A percentile compares a stretch with the other conserved stretches of the same genome.
These are phyloP conservation scores for Tieghemiomyces parasiticus DNA, from an alignment of 192 early-diverging fungal genomes.

Conservation along the genomic window DNA sequence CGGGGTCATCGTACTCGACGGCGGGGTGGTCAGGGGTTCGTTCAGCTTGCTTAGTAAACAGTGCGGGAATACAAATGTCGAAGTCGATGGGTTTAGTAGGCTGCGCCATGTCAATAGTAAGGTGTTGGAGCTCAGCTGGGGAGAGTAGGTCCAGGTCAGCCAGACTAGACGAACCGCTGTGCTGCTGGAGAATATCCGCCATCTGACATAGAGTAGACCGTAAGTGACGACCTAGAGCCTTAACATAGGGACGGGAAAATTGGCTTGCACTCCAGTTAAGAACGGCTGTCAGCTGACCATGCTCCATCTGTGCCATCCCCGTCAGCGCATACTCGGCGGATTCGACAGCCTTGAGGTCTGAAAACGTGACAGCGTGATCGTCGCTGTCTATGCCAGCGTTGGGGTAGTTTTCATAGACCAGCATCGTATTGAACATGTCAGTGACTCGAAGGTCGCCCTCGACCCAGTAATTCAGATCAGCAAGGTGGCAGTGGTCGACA, in stretches of 20 bases:
- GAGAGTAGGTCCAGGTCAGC: neutral
- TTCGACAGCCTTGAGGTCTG: too few relatives aligned
- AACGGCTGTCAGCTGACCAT: neutral
- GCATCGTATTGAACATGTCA: neutral
- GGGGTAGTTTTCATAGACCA: conserved; percentile 8
- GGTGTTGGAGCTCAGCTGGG: neutral
- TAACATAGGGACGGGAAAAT: neutral
- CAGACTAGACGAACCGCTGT: neutral
- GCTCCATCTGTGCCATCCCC: neutral
- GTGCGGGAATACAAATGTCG: neutral
- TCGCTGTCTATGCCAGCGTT: neutral
- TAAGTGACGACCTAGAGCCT: neutral
- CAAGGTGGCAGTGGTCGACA: neutral
- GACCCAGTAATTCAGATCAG: neutral
- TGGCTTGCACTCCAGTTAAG: neutral
- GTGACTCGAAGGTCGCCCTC: neutral
- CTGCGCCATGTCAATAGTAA: neutral
- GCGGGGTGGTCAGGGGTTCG: neutral
- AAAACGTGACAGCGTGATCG: neutral
- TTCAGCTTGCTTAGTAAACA: neutral
- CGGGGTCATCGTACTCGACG: neutral
- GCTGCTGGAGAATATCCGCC: too few relatives aligned
- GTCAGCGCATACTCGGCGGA: conserved; percentile 2
- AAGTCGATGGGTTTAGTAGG: neutral
- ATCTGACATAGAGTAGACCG: neutral